Evolutionary conservation across 83 land plant genomes (phyloP).

Genomic region (Picea abies): DNA sequence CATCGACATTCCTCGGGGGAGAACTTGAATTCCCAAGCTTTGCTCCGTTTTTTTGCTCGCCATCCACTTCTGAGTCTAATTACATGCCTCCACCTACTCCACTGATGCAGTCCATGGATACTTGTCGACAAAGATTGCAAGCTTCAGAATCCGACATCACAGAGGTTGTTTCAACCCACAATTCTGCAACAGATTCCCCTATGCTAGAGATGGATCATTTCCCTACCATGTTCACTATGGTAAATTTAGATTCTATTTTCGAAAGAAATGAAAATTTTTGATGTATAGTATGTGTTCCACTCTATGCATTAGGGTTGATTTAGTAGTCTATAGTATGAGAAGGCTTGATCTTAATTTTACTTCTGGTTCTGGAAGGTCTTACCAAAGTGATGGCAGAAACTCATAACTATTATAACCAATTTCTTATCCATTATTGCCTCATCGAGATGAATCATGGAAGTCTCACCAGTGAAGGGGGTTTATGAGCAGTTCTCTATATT

Average conservation of each 20-base stretch:
- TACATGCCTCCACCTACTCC: constrained; percentile 28
- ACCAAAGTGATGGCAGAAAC: no score
- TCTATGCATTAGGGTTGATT: neutral
- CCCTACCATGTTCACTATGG: constrained; percentile 1
- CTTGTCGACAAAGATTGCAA: constrained; percentile 13
- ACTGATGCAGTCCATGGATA: neutral
- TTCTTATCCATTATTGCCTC: neutral
- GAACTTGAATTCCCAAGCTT: neutral
- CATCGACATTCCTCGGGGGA: neutral
- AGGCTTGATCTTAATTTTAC: no score
- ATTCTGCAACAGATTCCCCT: constrained; percentile 50
- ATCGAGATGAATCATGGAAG: neutral
- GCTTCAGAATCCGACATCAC: constrained; percentile 25
- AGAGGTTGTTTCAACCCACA: constrained; percentile 19
- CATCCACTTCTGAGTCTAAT: constrained; percentile 28
- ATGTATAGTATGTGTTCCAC: neutral
- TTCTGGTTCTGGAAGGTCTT: no score
- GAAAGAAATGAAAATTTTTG: constrained; percentile 10
- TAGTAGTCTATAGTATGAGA: no score
- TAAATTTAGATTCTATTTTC: constrained; percentile 11
- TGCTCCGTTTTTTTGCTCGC: constrained; percentile 21
- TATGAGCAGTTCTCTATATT: neutral
- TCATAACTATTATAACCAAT: neutral
- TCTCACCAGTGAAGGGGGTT: neutral
- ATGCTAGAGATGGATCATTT: constrained; percentile 35